Evolutionary conservation across 352 stramenopile genomes (phyloP), one percentile per base, ranked within the genome.

Genomic region (Halophytophthora polymorphica): DNA sequence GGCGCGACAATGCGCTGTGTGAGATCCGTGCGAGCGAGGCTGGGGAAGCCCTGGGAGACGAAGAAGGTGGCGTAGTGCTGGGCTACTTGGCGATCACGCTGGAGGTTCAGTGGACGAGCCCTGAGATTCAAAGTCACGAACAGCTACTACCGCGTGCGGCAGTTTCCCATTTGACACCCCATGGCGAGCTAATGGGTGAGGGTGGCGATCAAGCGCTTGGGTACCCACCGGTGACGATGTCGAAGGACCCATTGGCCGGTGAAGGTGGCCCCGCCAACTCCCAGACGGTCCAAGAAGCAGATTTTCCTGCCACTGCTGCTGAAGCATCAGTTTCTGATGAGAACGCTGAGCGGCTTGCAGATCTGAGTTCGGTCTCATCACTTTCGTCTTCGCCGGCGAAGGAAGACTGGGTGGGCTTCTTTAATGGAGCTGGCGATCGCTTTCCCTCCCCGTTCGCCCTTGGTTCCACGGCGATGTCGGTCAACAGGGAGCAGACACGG

Each of bases 71-170:
- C 2, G 52, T 56, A 13, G 35, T 71, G 5, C 39, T 48, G 51
- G 71, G 58, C 0, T 77, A 76, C 37, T 42, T 79, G 37, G 50
- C 58, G 14, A 53, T 75, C 39, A 64, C 25, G 40, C 61, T 69
- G 39, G 44, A 59, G 39, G 56, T 61, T 2, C 44, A 73, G 42
- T 68, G 42, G 63, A 53, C 42, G 1, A 33, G 42, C 10, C 50
- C 25, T 6, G 18, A 52, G 19, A 2, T 15, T 8, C 21, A 17
- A 21, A 11, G 14, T 19, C 13, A 46, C 15, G 7, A 46, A 6
- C 5, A 36, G 12, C 23, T 35, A 14, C 5, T 2, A 10, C 6
- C 19, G 17, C 19, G 8, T 5, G 22, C 35, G 4, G 8, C 8
- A 31, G 8, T 31, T 3, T 7, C 5, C 15, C 33, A 38, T 2